phyloP scores from a whole-genome alignment of 768 basidiomycete species.

The Rubroboletus pulcherrimus region DNA sequence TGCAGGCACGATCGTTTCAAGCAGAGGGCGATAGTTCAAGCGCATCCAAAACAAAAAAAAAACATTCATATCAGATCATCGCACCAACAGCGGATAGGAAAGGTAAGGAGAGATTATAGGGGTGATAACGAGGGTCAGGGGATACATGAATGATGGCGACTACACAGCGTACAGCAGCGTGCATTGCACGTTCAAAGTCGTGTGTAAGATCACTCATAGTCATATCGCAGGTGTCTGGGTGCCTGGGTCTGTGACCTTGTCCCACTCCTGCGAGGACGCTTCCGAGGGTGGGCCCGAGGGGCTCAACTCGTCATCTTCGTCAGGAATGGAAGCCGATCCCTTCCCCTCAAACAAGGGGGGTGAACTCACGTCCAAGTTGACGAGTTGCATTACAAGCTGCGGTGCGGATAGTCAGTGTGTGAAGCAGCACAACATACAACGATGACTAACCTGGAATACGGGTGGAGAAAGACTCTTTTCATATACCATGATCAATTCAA shows the following conservation, averaged over 20 bases:
- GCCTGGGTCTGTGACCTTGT: constrained; percentile 76
- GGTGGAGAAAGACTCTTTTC: constrained; percentile 83
- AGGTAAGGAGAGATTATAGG: constrained; percentile 19
- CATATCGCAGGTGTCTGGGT: constrained; percentile 46
- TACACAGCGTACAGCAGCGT: constrained; percentile 32
- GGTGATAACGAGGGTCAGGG: constrained; percentile 12
- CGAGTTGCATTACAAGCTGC: constrained; percentile 77
- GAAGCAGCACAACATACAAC: neutral
- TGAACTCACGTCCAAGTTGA: constrained; percentile 83
- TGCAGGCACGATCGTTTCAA: constrained; percentile 31
- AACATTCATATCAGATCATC: constrained; percentile 61
- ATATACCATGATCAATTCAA: constrained; percentile 93
- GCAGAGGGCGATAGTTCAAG: constrained; percentile 10
- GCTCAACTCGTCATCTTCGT: constrained; percentile 54
- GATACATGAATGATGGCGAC: constrained; percentile 26
- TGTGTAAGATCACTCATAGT: constrained; percentile 31
- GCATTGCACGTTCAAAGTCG: constrained; percentile 25
- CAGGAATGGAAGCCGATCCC: constrained; percentile 30
- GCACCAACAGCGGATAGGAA: constrained; percentile 22
- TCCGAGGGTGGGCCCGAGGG: constrained; percentile 77
- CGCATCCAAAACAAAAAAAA: constrained; percentile 29
- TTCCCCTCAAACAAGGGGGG: constrained; percentile 39
- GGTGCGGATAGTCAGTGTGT: constrained; percentile 5
- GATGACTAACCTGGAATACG: constrained; percentile 64
- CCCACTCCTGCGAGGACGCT: constrained; percentile 89